phyloP scores from a whole-genome alignment of 2,329 filamentous ascomycete genomes.

The Aureobasidium sp. region DNA sequence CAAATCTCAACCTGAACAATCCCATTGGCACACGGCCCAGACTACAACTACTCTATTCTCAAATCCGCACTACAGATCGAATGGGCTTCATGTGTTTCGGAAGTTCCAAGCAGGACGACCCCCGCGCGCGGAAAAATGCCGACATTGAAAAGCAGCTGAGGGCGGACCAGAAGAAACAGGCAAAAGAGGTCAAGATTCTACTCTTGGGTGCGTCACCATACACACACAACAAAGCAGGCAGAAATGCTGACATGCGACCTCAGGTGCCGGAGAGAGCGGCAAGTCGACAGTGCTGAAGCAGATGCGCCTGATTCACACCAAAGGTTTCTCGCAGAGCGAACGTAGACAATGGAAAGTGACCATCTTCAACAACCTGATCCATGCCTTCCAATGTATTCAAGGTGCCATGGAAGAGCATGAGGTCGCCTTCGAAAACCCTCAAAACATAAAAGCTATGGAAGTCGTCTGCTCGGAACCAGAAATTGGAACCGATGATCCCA shows the following conservation, averaged over 20 bases:
- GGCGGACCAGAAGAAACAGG: conserved; percentile 77
- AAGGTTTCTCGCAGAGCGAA: conserved; percentile 83
- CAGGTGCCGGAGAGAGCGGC: conserved; percentile 88
- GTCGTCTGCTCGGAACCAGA: conserved; percentile 73
- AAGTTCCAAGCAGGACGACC: conserved; percentile 37
- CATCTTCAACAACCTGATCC: conserved; percentile 89
- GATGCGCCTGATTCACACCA: conserved; percentile 95
- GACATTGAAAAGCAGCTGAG: conserved; percentile 84
- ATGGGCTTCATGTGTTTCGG: conserved; percentile 43
- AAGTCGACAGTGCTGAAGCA: conserved; percentile 98
- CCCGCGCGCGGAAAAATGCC: conserved; percentile 41
- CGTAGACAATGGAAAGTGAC: conserved; percentile 91
- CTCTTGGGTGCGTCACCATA: conserved; percentile 61
- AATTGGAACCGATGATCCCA: conserved; percentile 69
- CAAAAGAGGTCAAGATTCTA: conserved; percentile 86
- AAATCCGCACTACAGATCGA: not conserved
- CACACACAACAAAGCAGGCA: not conserved
- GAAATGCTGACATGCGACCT: conserved; percentile 21
- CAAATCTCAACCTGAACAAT: not conserved
- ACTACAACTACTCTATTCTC: not conserved
- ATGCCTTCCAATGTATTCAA: conserved; percentile 82
- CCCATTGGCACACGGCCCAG: not conserved
- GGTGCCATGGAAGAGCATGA: conserved; percentile 84
- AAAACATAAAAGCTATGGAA: conserved; percentile 72
- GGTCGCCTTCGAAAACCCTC: conserved; percentile 67